phyloP scores from a whole-genome alignment of 257 asterid genomes.

The Lithospermum erythrorhizon region DNA sequence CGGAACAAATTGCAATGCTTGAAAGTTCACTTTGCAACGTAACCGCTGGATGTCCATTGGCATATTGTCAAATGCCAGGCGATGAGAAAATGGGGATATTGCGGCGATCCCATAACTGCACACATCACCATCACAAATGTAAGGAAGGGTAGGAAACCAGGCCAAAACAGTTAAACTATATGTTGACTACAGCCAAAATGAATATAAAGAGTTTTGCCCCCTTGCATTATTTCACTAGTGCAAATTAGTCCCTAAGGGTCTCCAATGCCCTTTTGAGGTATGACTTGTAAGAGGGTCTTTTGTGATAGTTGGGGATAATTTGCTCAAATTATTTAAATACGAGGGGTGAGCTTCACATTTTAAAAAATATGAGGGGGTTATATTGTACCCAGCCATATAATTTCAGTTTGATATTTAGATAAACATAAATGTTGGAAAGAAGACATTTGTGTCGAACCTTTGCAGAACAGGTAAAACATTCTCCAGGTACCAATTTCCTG shows the following conservation, averaged over 20 bases:
- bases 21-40: slow-evolving; percentile 95
- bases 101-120: slow-evolving; percentile 90
- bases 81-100: slow-evolving; percentile 92
- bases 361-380: too few species aligned
- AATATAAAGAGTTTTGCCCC: neutral
- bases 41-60: slow-evolving; percentile 81
- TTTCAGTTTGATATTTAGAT: too few species aligned
- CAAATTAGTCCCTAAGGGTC: too few species aligned
- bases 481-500: slow-evolving; percentile 91
- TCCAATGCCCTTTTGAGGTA: too few species aligned
- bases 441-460: slow-evolving; percentile 37
- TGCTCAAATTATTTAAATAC: too few species aligned
- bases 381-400: too few species aligned
- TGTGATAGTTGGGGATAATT: too few species aligned
- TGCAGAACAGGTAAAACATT: slow-evolving; percentile 66
- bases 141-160: neutral
- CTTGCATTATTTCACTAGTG: too few species aligned
- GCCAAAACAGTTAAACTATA: slow-evolving; percentile 3
- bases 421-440: neutral
- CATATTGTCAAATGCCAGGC: slow-evolving; percentile 83
- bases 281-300: too few species aligned
- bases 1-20: slow-evolving; percentile 78
- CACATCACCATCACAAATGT: neutral
- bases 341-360: too few species aligned
- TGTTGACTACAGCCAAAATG: neutral